Evolutionary conservation across 495 filamentous ascomycete genomes (phyloP), one percentile per base, ranked within the genome.

Genomic region (Chlorociboria aeruginascens): DNA sequence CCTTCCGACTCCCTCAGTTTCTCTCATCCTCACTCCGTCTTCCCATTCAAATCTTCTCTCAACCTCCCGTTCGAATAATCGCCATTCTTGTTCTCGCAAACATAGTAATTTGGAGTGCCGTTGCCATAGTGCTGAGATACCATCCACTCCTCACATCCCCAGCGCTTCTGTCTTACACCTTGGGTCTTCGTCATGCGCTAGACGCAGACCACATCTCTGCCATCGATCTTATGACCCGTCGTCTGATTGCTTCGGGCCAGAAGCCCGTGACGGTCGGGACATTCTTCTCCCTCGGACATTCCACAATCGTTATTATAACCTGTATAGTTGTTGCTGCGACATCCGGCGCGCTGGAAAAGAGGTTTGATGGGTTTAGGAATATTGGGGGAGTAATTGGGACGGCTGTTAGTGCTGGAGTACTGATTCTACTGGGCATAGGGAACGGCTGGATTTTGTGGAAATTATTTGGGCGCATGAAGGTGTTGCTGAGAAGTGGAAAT

Each of bases 121-220:
- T 78, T 8, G 86, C 73, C 32, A 74, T 89, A 42, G 71, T 90
- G 7, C 61, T 93, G 20, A 69, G 65, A 49, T 69, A 61, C 60
- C 55, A 70, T 55, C 63, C 72, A 39, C 65, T 73, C 3, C 68
- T 95, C 46, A 77, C 89, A 35, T 83, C 82, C 12, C 82, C 87
- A 3, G 84, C 89, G 4, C 77, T 90, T 12, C 73, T 94, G 0
- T 77, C 90, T 11, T 95, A 93, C 62, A 89, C 89, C 0, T 72
- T 98, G 6, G 90, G 92, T 7, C 74, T 98, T 16, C 79, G 92
- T 44, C 90, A 98, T 72, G 92, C 92, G 3, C 79, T 96, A 41
- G 92, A 96, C 61, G 92, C 92, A 12, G 90, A 98, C 64, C 92
- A 98, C 66, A 96, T 98, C 64, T 81, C 83, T 42, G 90, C 89